Evolutionary conservation across 2,329 filamentous ascomycete genomes (phyloP).

Genomic region (Nectriaceae sp.): DNA sequence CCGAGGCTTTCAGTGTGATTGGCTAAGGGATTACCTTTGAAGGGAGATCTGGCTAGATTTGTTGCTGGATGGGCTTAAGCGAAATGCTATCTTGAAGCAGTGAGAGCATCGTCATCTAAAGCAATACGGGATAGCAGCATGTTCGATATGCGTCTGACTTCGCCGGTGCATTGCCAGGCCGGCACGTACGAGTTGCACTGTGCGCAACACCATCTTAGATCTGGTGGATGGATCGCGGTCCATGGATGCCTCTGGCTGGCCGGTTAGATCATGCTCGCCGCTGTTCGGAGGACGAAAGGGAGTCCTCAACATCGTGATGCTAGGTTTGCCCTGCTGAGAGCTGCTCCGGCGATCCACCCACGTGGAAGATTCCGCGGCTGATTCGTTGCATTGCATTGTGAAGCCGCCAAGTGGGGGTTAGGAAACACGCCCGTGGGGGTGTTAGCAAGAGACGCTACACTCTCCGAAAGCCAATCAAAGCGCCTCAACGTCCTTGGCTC

Average conservation of each 20-base stretch:
- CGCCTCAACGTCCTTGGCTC: slow-evolving; percentile 18
- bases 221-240: slow-evolving; percentile 9
- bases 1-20: neutral
- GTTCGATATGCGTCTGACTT: neutral
- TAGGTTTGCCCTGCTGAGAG: slow-evolving; percentile 10
- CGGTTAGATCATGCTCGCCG: neutral
- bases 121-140: neutral
- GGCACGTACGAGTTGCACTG: slow-evolving; percentile 12
- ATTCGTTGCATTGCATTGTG: slow-evolving; percentile 18
- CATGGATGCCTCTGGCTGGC: neutral
- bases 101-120: neutral
- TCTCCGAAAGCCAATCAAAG: slow-evolving; percentile 17
- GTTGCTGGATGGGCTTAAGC: neutral
- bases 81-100: neutral
- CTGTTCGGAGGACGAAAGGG: slow-evolving; percentile 6
- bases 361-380: slow-evolving; percentile 18
- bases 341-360: slow-evolving; percentile 20
- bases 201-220: slow-evolving; percentile 17
- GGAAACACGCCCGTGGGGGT: slow-evolving; percentile 13
- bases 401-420: slow-evolving; percentile 20
- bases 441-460: neutral
- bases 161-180: neutral
- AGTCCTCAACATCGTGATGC: slow-evolving; percentile 2
- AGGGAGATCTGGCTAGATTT: neutral
- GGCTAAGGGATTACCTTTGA: neutral